Evolutionary conservation across 192 early-diverging fungal genomes (phyloP).

Genomic region (Pilaira anomala): DNA sequence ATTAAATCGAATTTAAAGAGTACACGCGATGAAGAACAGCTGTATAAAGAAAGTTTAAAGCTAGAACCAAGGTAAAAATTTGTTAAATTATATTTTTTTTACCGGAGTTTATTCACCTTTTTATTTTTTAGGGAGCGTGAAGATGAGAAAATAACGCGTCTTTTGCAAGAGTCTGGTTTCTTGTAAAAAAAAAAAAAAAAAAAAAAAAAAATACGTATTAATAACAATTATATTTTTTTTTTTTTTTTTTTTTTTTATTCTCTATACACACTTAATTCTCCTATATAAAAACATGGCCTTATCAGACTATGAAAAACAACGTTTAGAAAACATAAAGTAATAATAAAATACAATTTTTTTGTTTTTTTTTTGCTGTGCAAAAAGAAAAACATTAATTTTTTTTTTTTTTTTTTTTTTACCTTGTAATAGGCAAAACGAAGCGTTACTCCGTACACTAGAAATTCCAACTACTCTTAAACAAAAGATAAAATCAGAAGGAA

Average conservation of each 20-base stretch:
- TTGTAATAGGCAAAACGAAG: not conserved
- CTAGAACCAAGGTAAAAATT: conserved; percentile 70
- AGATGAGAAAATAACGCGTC: conserved; percentile 73
- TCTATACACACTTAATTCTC: not conserved
- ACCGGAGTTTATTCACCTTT: not conserved
- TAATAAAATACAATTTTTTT: not conserved
- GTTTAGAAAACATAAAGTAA: not conserved
- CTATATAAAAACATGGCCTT: not conserved
- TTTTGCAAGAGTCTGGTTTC: conserved; percentile 75
- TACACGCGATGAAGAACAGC: conserved; percentile 62
- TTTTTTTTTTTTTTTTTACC: not conserved
- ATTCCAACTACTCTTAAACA: not conserved
- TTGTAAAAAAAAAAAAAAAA: conserved; percentile 41
- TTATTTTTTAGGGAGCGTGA: conserved; percentile 59
- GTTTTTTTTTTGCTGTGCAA: not conserved
- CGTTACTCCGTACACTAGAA: conserved; percentile 4
- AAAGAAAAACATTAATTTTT: not conserved
- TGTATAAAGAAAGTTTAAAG: conserved; percentile 76
- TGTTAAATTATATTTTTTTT: not conserved
- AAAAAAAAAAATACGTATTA: no score
- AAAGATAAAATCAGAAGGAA: not conserved
- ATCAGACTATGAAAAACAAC: not conserved
- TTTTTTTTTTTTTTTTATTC: not conserved
- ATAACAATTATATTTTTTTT: not conserved
- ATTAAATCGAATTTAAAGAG: conserved; percentile 66